Conservation (phyloP, 345 rosid genomes). For the Eucalyptus marginata region DNA sequence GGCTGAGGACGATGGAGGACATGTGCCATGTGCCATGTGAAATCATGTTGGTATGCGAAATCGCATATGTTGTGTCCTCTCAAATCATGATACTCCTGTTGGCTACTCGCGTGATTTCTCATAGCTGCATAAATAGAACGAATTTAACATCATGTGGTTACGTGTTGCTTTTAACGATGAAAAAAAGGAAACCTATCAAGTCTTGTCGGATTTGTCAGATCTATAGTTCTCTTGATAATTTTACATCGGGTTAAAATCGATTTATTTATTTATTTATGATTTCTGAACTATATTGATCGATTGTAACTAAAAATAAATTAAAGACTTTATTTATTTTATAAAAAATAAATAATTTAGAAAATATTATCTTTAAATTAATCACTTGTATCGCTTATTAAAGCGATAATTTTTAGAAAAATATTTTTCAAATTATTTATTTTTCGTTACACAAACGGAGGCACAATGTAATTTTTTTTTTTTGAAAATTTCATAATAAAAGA, state of each 20-base stretch:
- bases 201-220: not conserved
- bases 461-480: accelerated
- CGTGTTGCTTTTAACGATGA: not conserved
- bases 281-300: not conserved
- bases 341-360: no score
- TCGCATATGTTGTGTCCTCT: not conserved
- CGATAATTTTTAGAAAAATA: no score
- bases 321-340: accelerated
- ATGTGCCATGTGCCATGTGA: not conserved
- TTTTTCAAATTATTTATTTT: no score
- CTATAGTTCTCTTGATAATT: not conserved
- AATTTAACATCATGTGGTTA: not conserved
- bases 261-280: no score
- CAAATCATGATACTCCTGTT: not conserved
- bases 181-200: not conserved
- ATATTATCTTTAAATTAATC: no score
- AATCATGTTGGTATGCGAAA: not conserved
- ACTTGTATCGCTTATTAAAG: no score
- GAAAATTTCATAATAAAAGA: not conserved
- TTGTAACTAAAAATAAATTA: not conserved
- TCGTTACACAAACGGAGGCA: not conserved
- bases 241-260: not conserved
- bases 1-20: not conserved
- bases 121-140: not conserved
- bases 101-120: not conserved